A percentile compares a stretch with the other conserved stretches of the same genome.
Conservation (phyloP, 306 rosid species). For the Gastrolobium bilobum region DNA sequence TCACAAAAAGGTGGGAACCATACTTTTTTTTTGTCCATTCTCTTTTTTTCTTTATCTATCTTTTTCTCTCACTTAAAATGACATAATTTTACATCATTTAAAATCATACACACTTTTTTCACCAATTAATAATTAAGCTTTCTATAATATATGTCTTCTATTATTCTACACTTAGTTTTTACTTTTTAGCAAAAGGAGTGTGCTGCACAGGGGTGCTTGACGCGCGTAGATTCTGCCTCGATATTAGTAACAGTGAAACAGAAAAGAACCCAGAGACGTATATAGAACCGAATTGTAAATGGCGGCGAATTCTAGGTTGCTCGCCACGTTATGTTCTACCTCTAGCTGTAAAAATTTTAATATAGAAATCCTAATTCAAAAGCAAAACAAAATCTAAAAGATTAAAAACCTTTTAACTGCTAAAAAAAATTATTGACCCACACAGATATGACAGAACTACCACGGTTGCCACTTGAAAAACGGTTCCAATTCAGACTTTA, state of each 20-base stretch:
- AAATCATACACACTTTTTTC: too few relatives aligned
- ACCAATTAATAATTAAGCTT: too few relatives aligned
- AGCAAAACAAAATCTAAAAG: neutral
- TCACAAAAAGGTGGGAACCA: too few relatives aligned
- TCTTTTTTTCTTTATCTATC: too few relatives aligned
- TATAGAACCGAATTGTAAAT: constrained; percentile 53
- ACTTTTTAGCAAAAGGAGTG: neutral
- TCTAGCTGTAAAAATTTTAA: constrained; percentile 56
- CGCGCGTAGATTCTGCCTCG: constrained; percentile 55
- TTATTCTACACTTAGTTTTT: too few relatives aligned
- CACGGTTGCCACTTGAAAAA: constrained; percentile 1
- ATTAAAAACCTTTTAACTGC: constrained; percentile 4
- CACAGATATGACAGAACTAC: neutral
- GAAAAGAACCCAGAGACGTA: constrained; percentile 55
- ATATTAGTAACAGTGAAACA: constrained; percentile 33
- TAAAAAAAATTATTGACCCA: constrained; percentile 26
- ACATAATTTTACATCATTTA: too few relatives aligned
- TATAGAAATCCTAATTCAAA: neutral
- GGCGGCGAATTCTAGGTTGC: constrained; percentile 76
- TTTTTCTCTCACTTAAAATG: too few relatives aligned
- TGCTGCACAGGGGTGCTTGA: neutral
- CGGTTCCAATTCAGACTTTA: neutral
- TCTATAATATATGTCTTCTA: too few relatives aligned
- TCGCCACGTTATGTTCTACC: constrained; percentile 63
- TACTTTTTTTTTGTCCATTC: too few relatives aligned